Conservation (phyloP, 23 red algal species). For the Gracilariopsis chorda region DNA sequence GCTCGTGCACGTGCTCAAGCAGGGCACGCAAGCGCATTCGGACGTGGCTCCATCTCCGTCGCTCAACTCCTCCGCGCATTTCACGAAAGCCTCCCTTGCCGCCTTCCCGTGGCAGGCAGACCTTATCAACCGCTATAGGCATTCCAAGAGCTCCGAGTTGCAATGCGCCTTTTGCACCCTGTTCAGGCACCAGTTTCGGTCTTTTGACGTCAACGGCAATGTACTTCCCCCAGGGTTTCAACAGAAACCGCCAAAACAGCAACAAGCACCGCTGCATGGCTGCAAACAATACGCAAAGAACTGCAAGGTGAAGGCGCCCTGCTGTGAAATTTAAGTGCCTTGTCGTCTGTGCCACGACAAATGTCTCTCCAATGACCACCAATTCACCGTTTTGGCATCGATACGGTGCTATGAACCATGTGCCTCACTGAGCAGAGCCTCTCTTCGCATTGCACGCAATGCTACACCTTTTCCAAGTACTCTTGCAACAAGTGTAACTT, state of each 20-base stretch:
- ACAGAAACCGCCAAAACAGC: not conserved
- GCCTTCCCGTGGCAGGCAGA: not conserved
- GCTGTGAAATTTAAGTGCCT: conserved; percentile 37
- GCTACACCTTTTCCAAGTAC: conserved; percentile 68
- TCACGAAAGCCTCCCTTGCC: not conserved
- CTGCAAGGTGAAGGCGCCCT: conserved; percentile 62
- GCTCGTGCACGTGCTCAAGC: no score
- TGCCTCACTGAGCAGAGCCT: conserved; percentile 69
- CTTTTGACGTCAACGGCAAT: not conserved
- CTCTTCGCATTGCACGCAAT: conserved; percentile 45
- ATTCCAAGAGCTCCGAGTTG: not conserved
- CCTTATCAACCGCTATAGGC: not conserved
- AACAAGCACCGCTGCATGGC: conserved; percentile 7
- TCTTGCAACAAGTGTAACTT: conserved; percentile 79
- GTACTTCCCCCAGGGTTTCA: not conserved
- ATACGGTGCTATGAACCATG: conserved; percentile 71
- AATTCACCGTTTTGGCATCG: conserved; percentile 80
- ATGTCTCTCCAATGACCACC: conserved; percentile 51
- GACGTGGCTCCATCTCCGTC: not conserved
- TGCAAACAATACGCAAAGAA: conserved; percentile 58
- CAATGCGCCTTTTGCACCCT: not conserved
- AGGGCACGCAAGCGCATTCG: no score
- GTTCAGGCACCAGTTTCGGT: not conserved
- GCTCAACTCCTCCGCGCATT: not conserved
- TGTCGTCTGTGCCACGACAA: conserved; percentile 75